Evolutionary conservation across 805 yeast species (phyloP), one percentile per base, ranked within the genome.

Genomic region (Nematodospora valgi): DNA sequence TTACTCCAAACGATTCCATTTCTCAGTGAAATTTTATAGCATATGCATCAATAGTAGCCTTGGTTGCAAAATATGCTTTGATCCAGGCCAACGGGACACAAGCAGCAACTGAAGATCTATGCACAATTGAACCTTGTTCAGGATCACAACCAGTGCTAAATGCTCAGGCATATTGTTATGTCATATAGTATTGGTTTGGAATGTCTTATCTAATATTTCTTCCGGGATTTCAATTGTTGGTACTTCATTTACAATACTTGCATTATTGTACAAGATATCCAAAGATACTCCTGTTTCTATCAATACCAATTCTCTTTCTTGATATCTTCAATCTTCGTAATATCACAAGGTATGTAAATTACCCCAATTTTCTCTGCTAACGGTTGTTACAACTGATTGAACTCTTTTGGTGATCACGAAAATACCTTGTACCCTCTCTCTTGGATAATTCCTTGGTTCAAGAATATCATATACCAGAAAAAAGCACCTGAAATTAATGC

Each of bases 361-460:
- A 59, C 48, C 0, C 61, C 58, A 36, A 50, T 54, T 19, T 47
- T 37, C 14, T 64, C 49, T 10, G 45, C 39, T 38, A 79, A 54
- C 4, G 71, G 67, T 18, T 68, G 64, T 76, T 82, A 27, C 75
- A 10, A 69, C 69, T 27, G 62, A 73, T 23, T 69, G 39, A 41
- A 82, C 64, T 50, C 86, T 64, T 46, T 31, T 21, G 41, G 36
- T 2, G 89, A 85, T 40, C 80, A 75, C 0, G 86, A 86, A 49
- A 73, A 80, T 1, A 82, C 85, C 38, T 59, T 54, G 54, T 65
- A 74, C 6, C 78, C 78, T 37, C 70, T 55, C n/a, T n/a, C 13
- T 51, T 47, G 5, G 72, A 73, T 23, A 73, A 53, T 35, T 68
- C 73, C 21, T 59, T 56, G 19, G 75, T 62, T 10, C 68, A 52